Base-by-base conservation (phyloP, 192 early-diverging fungal species). In the Pilobolus umbonatus region DNA sequence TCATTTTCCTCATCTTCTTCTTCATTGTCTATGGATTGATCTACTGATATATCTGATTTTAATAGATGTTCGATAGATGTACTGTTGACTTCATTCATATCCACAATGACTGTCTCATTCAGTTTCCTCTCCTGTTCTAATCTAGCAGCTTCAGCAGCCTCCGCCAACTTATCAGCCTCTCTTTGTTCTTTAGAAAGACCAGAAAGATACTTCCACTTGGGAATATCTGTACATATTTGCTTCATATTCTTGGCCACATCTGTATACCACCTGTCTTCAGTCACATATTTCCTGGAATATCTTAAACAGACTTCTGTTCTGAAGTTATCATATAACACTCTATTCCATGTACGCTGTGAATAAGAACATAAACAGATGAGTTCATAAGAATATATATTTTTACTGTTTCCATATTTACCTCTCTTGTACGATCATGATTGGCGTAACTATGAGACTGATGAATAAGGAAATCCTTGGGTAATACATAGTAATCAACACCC, bases 391-490 rank as follows among this genome's bases (percentile, higher is more conserved):
- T n/a, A 39, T 26, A 45, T 25, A 57, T 60, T 22, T 24, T 68
- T 21, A 21, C n/a, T 21, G 5, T 45, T 11, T 45, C 7, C 5
- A 25, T 17, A 19, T 67, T 62, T 69, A 79, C 77, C 60, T 78
- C 78, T 40, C 66, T 71, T 31, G 67, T 70, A 32, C 78, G 72
- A 47, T 67, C 67, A 31, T 67, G 63, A 30, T 73, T 71, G 6
- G 57, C 74, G 24, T 80, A 80, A 25, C 68, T 65, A 46, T 80
- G 78, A n/a, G 73, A 71, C 50, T 77, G 75, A 49, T 80, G 78
- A 40, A 80, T 77, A 38, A 77, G 55, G 38, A 76, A 80, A 62
- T 76, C 75, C 8, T 57, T 62, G 12, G 78, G 76, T 22, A 80
- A 47, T 29, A 80, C 78, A 30, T 64, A 77, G 34, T 72, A 75